Conservation (phyloP, 257 asterid species). For the Cynanchum wilfordii region DNA sequence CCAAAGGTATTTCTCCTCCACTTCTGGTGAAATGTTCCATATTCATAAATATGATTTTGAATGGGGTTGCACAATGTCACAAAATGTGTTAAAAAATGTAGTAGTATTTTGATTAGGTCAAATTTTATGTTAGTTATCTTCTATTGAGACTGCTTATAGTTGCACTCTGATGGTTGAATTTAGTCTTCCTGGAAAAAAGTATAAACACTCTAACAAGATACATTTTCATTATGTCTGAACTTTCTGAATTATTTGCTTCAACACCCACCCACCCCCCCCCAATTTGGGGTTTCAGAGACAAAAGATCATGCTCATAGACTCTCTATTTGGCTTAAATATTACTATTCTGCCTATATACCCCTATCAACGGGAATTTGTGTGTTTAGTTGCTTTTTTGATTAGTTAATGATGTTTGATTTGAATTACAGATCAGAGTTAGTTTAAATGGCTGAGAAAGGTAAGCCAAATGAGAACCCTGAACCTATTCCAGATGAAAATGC, state of each 20-base stretch:
- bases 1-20: background rate
- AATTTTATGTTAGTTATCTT: background rate
- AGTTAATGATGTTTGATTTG: background rate
- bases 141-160: background rate
- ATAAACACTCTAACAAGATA: too few relatives aligned
- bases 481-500: slow-evolving; percentile 31
- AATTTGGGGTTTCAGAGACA: background rate
- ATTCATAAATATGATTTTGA: background rate
- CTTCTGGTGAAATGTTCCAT: background rate
- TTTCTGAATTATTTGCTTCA: background rate
- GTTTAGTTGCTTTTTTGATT: background rate
- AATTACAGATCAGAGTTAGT: background rate
- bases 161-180: background rate
- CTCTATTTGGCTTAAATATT: background rate
- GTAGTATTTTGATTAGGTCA: background rate
- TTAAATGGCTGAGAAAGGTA: slow-evolving; percentile 48
- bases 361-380: background rate
- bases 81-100: background rate
- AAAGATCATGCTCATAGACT: background rate
- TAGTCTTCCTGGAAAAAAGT: background rate
- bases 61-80: background rate
- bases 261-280: background rate
- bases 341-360: background rate
- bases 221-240: background rate
- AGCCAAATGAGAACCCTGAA: slow-evolving; percentile 32